Evolutionary conservation across 108 stramenopile genomes (phyloP), one percentile per base, ranked within the genome.

Genomic region (Cylindrotheca closterium): DNA sequence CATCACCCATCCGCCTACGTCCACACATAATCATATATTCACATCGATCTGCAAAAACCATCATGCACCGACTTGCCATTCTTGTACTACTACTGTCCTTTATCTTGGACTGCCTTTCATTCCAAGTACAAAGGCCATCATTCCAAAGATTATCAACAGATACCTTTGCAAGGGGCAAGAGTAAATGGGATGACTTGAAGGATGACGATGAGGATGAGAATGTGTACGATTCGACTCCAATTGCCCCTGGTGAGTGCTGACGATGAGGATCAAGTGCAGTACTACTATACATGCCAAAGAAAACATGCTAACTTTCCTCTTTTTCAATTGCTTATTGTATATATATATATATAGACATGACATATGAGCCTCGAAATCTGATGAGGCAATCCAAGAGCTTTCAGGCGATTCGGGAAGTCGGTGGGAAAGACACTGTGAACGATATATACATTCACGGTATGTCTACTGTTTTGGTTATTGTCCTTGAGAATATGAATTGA

Each of bases 401-500:
- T 68, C 60, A 74, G 7, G 80, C 74, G 15, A 87, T 93, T 58
- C 80, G 81, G 51, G 67, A 82, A 25, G 80, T 75, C 7, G 85
- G 74, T 17, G 92, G 86, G 4, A 71, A 67, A 51, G 89, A 90
- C 26, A 42, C 86, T 31, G 77, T 71, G 24, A 79, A 89, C 57
- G 92, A 93, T 63, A 74, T 93, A 0, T 93, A 93, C 58, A 82
- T 82, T n/a, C n/a, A n/a, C n/a, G n/a, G n/a, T n/a, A n/a, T n/a
- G n/a, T n/a, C n/a, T n/a, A n/a, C n/a, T n/a, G n/a, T n/a, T n/a
- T n/a, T n/a, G n/a, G n/a, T n/a, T n/a, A n/a, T n/a, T n/a, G n/a
- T n/a, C n/a, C n/a, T n/a, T n/a, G n/a, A n/a, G n/a, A n/a, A n/a
- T n/a, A n/a, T n/a, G n/a, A n/a, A n/a, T n/a, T n/a, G n/a, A n/a